These are phyloP conservation scores for Pisolithus thermaeus DNA, from an alignment of 1,284 basidiomycete genomes.

Conservation along the genomic window DNA sequence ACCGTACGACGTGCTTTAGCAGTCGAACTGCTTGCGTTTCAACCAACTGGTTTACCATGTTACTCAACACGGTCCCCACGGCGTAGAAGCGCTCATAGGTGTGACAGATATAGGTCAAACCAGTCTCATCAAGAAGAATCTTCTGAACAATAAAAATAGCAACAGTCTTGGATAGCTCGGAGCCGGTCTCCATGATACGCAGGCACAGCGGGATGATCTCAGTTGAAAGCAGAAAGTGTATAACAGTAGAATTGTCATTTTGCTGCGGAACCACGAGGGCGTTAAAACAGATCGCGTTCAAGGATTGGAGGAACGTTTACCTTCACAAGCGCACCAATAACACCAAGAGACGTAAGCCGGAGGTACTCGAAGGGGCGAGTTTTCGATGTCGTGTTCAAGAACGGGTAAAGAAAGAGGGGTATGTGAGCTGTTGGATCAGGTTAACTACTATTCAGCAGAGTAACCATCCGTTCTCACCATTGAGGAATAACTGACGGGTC, in stretches of 20 bases:
- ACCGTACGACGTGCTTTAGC: conserved; percentile 97
- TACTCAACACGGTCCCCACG: conserved; percentile 95
- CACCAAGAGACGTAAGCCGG: conserved; percentile 93
- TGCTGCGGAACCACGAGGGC: conserved; percentile 47
- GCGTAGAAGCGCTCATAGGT: conserved; percentile 99
- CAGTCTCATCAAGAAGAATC: conserved; percentile 96
- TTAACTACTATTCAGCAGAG: not conserved
- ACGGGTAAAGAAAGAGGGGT: conserved; percentile 97
- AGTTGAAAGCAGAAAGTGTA: conserved; percentile 98
- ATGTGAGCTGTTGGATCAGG: conserved; percentile 74
- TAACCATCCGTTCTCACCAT: conserved; percentile 46
- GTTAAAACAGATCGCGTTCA: conserved; percentile 1
- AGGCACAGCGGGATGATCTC: conserved; percentile 99
- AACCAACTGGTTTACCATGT: conserved; percentile 96
- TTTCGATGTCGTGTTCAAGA: conserved; percentile 98
- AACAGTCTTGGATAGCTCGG: conserved; percentile 98
- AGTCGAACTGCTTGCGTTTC: conserved; percentile 97
- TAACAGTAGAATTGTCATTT: conserved; percentile 99
- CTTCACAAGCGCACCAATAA: conserved; percentile 98
- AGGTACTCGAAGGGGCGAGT: conserved; percentile 99
- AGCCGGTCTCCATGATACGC: conserved; percentile 99
- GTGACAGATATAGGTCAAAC: conserved; percentile 97
- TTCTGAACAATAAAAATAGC: conserved; percentile 99
- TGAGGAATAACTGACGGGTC: conserved; percentile 88
- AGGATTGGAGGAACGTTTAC: conserved; percentile 32